Evolutionary conservation across 106 monocot genomes (phyloP), one percentile per base, ranked within the genome.

Genomic region (Dioscorea alata): DNA sequence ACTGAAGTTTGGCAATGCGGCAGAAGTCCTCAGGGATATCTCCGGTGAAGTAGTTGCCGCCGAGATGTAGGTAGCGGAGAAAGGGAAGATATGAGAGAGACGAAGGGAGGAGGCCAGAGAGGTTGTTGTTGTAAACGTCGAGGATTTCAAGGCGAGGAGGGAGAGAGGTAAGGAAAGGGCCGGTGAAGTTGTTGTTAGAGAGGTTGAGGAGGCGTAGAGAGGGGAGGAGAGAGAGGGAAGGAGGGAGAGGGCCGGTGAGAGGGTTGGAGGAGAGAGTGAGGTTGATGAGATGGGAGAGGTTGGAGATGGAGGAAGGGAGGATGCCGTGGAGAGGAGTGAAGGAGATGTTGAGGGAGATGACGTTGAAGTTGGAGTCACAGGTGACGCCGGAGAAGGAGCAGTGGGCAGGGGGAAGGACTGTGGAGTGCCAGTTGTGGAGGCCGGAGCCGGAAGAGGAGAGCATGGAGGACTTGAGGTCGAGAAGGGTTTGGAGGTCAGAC

Each of bases 121-220:
- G 80, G 78, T 92, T 89, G 83, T 96, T 92, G 82, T 89, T 92
- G 75, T 92, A 92, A 17, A 67, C 75, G 66, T 92, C 91, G 52
- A 96, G 69, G 34, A 83, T 67, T 49, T 82, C 74, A 32, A 88
- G 79, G 17, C 65, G 54, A 28, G 33, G 28, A 86, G 13, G 4
- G 32, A 67, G 0, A 52, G 60, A 28, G 28, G 1, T 28, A 4
- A 86, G 88, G 75, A 92, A 86, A 22, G 13, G 12, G 54, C 82
- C 86, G 48, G 79, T 69, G 82, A 96, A 76, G 80, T 77, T 73
- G 84, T 96, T 96, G 80, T 89, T 89, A 69, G 96, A 96, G 66
- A 96, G 73, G 73, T 96, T 96, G 60, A 96, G 85, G 61, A 75
- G 50, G 35, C 78, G 81, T 52, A 96, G 86, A 49, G 60, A 61